Base-by-base conservation (phyloP, 2,329 filamentous ascomycete genomes). In the Aureobasidium zeae region DNA sequence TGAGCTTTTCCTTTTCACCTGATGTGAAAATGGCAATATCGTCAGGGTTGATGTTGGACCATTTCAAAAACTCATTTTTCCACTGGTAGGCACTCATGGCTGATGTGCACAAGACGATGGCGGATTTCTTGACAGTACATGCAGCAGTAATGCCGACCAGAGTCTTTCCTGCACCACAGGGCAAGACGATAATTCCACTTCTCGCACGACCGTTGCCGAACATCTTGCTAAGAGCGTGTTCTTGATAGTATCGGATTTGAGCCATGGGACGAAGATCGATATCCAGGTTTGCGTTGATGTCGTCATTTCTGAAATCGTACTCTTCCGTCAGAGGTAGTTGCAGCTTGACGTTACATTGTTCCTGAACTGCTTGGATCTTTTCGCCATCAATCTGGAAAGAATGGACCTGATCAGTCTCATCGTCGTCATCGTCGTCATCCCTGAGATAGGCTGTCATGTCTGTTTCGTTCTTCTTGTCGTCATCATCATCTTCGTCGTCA, bases 81-180 rank as follows among this genome's bases (percentile, higher is more conserved):
- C 91, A 98, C 62, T 98, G 91, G 15, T 94, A 83, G 5, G 94
- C 91, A 5, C 87, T 95, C 89, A 98, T 98, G 43, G 86, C 89
- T 58, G 86, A 94, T 2, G 91, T 98, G 66, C 87, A 94, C 15
- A 98, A 77, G 6, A 98, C 86, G 46, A 98, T 89, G 16, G 88
- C 80, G 9, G 88, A 88, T 67, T 96, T 98, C 63, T 94, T 94
- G 64, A 98, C 89, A 3, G 91, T 96, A 64, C 91, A 96, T 15
- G 88, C 91, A 30, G 91, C 91, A 15, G 91, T 96, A 53, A 98
- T 94, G n/a, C 91, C 91, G 12, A 98, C 91, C 29, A 98, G 68
- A 1, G 91, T 98, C 69, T 98, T 98, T 48, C 91, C 91, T 13
- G 91, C 91, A 53, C 91, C 91, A 61, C 91, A 98, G 13, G 91